Evolutionary conservation across 305 asterid species (phyloP).

Genomic region (Nicotiana rustica): DNA sequence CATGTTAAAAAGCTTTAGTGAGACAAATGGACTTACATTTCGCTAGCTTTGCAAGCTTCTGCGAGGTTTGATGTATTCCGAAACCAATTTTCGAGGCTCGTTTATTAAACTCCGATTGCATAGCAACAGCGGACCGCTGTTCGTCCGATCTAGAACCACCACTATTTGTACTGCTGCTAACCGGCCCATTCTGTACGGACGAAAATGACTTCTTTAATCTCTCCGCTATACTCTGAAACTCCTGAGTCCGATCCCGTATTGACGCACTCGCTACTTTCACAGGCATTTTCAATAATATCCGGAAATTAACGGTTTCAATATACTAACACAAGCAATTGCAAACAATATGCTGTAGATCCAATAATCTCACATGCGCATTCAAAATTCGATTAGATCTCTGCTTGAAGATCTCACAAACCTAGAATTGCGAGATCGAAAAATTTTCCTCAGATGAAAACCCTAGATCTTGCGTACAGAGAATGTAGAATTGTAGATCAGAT

Average conservation of each 20-base stretch:
- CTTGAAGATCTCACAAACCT: conserved; percentile 7
- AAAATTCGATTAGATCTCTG: conserved; percentile 15
- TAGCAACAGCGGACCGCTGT: conserved; percentile 58
- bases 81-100: conserved; percentile 86
- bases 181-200: conserved; percentile 50
- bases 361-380: not conserved
- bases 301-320: not conserved
- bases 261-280: conserved; percentile 54
- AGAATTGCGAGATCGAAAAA: conserved; percentile 10
- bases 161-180: conserved; percentile 55
- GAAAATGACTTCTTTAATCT: conserved; percentile 65
- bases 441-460: not conserved
- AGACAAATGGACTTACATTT: conserved; percentile 59
- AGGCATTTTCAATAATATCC: conserved; percentile 37
- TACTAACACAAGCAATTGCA: conserved; percentile 1
- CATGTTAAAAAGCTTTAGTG: not conserved
- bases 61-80: conserved; percentile 93
- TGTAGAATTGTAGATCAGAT: conserved; percentile 13
- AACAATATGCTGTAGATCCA: not conserved
- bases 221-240: conserved; percentile 75
- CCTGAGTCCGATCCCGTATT: conserved; percentile 89
- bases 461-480: not conserved
- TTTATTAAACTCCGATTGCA: conserved; percentile 82
- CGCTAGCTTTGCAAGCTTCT: conserved; percentile 90
- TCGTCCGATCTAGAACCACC: conserved; percentile 41